Conservation (phyloP, 495 filamentous ascomycete genomes). For the Penicillium bialowiezense region DNA sequence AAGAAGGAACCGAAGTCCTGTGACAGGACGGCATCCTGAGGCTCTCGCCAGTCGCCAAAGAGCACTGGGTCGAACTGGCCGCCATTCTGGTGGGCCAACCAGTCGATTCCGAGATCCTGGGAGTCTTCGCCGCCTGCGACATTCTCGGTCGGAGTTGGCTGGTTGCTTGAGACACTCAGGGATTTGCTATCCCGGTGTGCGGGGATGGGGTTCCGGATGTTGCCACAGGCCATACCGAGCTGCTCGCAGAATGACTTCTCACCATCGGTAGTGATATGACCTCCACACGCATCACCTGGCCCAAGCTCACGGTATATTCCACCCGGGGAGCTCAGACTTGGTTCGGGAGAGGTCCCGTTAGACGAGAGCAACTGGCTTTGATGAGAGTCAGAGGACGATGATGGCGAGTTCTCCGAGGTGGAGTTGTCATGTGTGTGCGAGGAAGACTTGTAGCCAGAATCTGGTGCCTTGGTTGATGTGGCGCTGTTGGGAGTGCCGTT, state of each 20-base stretch:
- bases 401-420: constrained; percentile 51
- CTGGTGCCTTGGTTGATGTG: constrained; percentile 8
- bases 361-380: constrained; percentile 71
- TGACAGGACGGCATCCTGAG: constrained; percentile 68
- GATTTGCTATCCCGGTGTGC: constrained; percentile 32
- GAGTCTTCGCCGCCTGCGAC: constrained; percentile 23
- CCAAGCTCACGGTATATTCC: constrained; percentile 56
- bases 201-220: constrained; percentile 66
- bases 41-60: constrained; percentile 91
- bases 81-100: constrained; percentile 78
- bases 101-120: constrained; percentile 56
- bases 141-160: constrained; percentile 15
- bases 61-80: constrained; percentile 89
- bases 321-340: constrained; percentile 54
- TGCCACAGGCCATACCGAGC: constrained; percentile 70
- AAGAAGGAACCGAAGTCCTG: constrained; percentile 78
- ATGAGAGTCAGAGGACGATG: constrained; percentile 55
- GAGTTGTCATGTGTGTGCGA: constrained; percentile 40
- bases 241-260: constrained; percentile 65
- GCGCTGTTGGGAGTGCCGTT: constrained; percentile 15
- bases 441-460: constrained; percentile 23
- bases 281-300: constrained; percentile 19
- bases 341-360: constrained; percentile 76
- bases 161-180: constrained; percentile 28
- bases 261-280: constrained; percentile 45